A percentile compares a stretch with the other conserved stretches of the same genome.
Conservation (phyloP, 2,329 filamentous ascomycete species). For the Knufia fluminis region DNA sequence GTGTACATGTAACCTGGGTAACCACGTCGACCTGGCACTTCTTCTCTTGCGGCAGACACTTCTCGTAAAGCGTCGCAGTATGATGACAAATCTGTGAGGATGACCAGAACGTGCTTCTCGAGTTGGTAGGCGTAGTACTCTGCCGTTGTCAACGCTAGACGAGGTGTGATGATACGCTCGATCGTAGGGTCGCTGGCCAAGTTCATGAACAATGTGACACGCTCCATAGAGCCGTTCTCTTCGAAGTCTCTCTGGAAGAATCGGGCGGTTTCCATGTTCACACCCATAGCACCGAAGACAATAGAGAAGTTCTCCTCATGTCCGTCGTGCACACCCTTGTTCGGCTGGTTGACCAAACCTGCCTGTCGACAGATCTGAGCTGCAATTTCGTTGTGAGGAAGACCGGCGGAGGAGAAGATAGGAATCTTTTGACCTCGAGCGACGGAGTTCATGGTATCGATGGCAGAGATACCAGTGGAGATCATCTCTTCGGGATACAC, state of each 20-base stretch:
- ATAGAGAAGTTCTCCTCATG: constrained; percentile 99
- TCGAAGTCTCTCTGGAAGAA: constrained; percentile 99
- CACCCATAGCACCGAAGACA: constrained; percentile 99
- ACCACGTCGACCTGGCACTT: constrained; percentile 97
- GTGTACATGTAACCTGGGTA: constrained; percentile 99
- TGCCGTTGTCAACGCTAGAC: constrained; percentile 92
- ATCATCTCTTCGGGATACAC: constrained; percentile 99
- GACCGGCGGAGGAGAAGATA: constrained; percentile 96
- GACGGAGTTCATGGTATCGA: constrained; percentile 97
- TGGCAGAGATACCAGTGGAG: constrained; percentile 96
- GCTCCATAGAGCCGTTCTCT: constrained; percentile 97
- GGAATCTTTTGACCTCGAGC: constrained; percentile 99
- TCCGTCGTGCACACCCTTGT: constrained; percentile 90
- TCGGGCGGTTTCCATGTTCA: constrained; percentile 95
- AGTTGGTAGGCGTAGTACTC: constrained; percentile 99
- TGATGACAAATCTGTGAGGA: constrained; percentile 92
- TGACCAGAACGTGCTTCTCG: constrained; percentile 98
- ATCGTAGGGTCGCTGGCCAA: constrained; percentile 98
- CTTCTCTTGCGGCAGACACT: constrained; percentile 93
- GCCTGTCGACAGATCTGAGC: constrained; percentile 98
- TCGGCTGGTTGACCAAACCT: constrained; percentile 80
- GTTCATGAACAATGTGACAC: constrained; percentile 95
- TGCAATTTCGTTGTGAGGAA: constrained; percentile 98
- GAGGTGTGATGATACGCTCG: constrained; percentile 98
- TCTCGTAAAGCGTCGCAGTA: constrained; percentile 99